Conservation (phyloP, 2,329 filamentous ascomycete genomes). For the Uncinocarpus reesii region DNA sequence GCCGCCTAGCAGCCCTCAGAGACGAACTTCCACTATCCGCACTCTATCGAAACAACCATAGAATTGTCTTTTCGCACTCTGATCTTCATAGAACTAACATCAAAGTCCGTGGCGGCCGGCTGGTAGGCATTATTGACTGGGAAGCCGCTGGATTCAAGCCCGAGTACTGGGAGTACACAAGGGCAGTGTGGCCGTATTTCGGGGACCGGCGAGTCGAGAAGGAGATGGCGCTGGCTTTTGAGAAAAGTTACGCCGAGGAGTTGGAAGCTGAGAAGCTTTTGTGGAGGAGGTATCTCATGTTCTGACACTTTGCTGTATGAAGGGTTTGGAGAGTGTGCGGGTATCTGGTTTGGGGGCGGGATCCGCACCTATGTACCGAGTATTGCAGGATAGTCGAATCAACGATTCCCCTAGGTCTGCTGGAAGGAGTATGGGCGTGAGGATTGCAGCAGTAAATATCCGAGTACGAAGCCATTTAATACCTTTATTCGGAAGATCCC, state of each 20-base stretch:
- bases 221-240: constrained; percentile 1
- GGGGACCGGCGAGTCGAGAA: background rate
- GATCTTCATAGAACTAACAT: constrained; percentile 12
- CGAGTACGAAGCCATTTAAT: too few species aligned
- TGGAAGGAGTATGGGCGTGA: too few species aligned
- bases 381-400: too few species aligned
- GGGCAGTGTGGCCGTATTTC: constrained; percentile 3
- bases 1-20: background rate
- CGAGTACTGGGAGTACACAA: constrained; percentile 16
- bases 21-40: constrained; percentile 1
- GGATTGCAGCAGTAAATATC: too few species aligned
- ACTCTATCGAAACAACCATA: constrained; percentile 6
- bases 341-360: too few species aligned
- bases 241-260: constrained; percentile 7
- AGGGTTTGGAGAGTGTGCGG: too few species aligned
- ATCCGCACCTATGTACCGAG: too few species aligned
- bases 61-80: constrained; percentile 11
- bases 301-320: too few species aligned
- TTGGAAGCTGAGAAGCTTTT: constrained; percentile 4
- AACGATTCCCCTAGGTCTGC: too few species aligned
- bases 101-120: constrained; percentile 4
- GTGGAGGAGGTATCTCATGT: too few species aligned
- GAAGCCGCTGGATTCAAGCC: constrained; percentile 14
- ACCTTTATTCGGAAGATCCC: too few species aligned
- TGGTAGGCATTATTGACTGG: constrained; percentile 13